Evolutionary conservation across 441 rosid species (phyloP).

Genomic region (Gossypium gossypioides): DNA sequence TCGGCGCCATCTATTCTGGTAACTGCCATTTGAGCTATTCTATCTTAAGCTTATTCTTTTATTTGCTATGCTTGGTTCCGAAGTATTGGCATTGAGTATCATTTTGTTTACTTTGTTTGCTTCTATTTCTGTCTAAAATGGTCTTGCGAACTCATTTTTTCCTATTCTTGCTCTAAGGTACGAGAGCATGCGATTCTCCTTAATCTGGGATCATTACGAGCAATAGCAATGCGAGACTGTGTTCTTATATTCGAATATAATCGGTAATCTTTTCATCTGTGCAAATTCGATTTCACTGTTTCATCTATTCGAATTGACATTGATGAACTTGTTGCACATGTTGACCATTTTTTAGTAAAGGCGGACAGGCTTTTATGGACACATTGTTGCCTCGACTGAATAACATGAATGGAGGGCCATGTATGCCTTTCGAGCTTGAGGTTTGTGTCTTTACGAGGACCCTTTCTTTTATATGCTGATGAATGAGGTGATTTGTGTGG

Average conservation of each 20-base stretch:
- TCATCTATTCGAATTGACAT: constrained; percentile 5
- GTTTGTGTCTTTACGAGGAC: constrained; percentile 29
- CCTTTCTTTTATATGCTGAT: neutral
- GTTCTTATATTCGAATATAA: constrained; percentile 83
- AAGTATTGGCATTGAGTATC: neutral
- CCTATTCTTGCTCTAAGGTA: constrained; percentile 36
- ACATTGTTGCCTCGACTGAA: constrained; percentile 69
- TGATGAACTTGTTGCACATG: constrained; percentile 8
- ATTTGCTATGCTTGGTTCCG: neutral
- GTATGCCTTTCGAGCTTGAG: constrained; percentile 96
- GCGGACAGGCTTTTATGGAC: constrained; percentile 85
- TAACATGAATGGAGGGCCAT: constrained; percentile 65
- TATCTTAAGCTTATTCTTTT: neutral
- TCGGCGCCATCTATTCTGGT: constrained; percentile 91
- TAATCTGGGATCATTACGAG: constrained; percentile 79
- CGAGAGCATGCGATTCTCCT: constrained; percentile 85
- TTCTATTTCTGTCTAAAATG: neutral
- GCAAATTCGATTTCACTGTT: neutral
- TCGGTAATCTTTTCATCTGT: constrained; percentile 30
- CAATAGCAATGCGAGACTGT: constrained; percentile 83
- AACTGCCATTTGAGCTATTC: constrained; percentile 10
- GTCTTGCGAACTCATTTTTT: neutral
- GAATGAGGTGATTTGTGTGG: neutral
- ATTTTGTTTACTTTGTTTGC: neutral
- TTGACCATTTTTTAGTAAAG: constrained; percentile 42